These are phyloP conservation scores for Pythium phragmiticola DNA, from an alignment of 352 stramenopile species.

Conservation along the genomic window DNA sequence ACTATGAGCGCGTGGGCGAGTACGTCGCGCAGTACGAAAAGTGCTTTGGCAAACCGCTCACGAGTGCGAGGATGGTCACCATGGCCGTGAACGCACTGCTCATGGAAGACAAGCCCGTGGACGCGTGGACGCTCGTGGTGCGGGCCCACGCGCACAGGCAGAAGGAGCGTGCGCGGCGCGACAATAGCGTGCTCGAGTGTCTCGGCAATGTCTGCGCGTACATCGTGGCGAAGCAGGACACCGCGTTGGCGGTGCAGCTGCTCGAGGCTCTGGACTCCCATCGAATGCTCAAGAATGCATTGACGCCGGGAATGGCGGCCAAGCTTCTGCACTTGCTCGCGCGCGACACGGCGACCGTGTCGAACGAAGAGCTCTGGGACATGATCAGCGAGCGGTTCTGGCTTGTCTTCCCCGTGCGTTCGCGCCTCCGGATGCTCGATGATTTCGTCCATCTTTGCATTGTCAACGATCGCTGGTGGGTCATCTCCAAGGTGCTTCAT, in stretches of 20 bases:
- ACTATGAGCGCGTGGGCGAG: constrained; percentile 45
- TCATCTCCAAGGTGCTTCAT: constrained; percentile 13
- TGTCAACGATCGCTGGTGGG: constrained; percentile 10
- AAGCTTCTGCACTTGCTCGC: constrained; percentile 40
- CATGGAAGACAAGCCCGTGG: constrained; percentile 40
- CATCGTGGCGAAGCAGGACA: constrained; percentile 36
- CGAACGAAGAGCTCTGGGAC: not conserved
- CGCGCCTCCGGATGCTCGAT: not conserved
- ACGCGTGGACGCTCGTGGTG: constrained; percentile 44
- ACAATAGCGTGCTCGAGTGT: constrained; percentile 14
- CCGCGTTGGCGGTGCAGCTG: constrained; percentile 32
- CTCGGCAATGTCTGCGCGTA: constrained; percentile 53
- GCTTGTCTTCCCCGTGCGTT: not conserved
- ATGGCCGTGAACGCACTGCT: constrained; percentile 60
- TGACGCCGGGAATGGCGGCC: constrained; percentile 20
- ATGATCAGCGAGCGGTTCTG: constrained; percentile 5
- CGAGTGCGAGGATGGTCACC: constrained; percentile 28
- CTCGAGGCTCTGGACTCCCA: constrained; percentile 38
- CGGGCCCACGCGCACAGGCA: constrained; percentile 24
- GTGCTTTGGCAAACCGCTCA: constrained; percentile 1
- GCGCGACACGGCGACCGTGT: constrained; percentile 14
- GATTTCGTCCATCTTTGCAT: constrained; percentile 1
- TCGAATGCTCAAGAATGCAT: constrained; percentile 27
- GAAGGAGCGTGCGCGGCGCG: constrained; percentile 5
- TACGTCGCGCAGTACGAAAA: constrained; percentile 35